Conservation (phyloP, 2,329 filamentous ascomycete genomes). For the Aspergillus clavatus region DNA sequence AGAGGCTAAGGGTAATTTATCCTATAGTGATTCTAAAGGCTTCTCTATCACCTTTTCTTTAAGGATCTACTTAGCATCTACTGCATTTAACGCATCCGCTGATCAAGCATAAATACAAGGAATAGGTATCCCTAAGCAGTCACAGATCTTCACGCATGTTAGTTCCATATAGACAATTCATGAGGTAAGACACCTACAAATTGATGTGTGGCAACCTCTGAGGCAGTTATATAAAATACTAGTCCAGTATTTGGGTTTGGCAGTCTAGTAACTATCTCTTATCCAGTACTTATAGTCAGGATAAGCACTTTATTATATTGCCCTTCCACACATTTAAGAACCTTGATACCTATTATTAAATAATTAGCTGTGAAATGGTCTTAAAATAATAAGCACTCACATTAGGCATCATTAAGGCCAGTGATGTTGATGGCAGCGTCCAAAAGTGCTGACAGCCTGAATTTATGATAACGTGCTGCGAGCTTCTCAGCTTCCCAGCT, state of each 20-base stretch:
- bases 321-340: slow-evolving; percentile 22
- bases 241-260: slow-evolving; percentile 13
- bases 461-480: slow-evolving; percentile 24
- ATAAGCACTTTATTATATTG: slow-evolving; percentile 23
- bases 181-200: slow-evolving; percentile 13
- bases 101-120: slow-evolving; percentile 34
- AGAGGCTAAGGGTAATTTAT: slow-evolving; percentile 7
- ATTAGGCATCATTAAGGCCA: background rate
- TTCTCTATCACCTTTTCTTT: slow-evolving; percentile 33
- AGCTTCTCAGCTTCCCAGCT: slow-evolving; percentile 22
- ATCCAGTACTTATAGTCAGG: slow-evolving; percentile 16
- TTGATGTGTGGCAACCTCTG: slow-evolving; percentile 22
- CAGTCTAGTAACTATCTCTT: slow-evolving; percentile 5
- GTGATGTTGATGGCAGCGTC: slow-evolving; percentile 9
- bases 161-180: background rate
- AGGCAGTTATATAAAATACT: slow-evolving; percentile 17
- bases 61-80: slow-evolving; percentile 39
- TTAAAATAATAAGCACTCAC: background rate
- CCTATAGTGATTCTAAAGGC: slow-evolving; percentile 30
- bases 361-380: background rate
- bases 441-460: slow-evolving; percentile 21
- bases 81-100: slow-evolving; percentile 29
- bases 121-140: slow-evolving; percentile 27
- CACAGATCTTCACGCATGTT: slow-evolving; percentile 7
- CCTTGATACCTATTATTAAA: slow-evolving; percentile 9